Evolutionary conservation across 2,329 filamentous ascomycete genomes (phyloP), one percentile per base, ranked within the genome.

Genomic region (Microsporum ferrugineum): DNA sequence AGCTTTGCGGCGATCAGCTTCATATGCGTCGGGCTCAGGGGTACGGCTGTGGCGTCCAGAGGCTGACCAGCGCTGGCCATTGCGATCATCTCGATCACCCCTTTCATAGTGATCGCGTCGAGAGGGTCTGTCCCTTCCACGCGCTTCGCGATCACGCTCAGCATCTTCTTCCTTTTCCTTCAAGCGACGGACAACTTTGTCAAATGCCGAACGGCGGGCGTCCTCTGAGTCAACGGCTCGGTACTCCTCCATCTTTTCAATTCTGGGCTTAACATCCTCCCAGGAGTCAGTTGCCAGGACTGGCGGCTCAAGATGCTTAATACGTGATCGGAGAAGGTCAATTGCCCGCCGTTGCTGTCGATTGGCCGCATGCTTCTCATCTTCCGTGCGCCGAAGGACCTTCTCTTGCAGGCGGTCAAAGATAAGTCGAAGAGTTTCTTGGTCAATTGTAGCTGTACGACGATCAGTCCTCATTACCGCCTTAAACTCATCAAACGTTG

Each of bases 1-100:
- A 49, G 92, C 92, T 73, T 92, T 94, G 69, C 91, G 88, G 66
- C 94, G 86, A 72, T 99, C 94, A 63, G 91, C 94, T 75, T 97
- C 94, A 74, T 99, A 99, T 23, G 89, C 84, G 76, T 99, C 91
- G 62, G 84, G 84, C 74, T 97, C 94, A n/a, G 91, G 91, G 68
- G 88, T 91, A 68, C 91, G 89, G 71, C 89, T 95, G 68, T 84
- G 83, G 68, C 89, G 81, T 66, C 78, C 78, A 47, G 74, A 71
- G 31, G 70, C 70, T 59, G 73, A 72, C 51, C 51, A 55, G 53
- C 72, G 69, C 62, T 74, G 69, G 49, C 75, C 74, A 58, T 73
- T 73, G 55, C 73, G 69, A 58, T 77, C 66, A 56, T 71, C 68
- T 41, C 63, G 61, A 17, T 65, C 65, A 10, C 56, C 31, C 8